Evolutionary conservation across 176 grass and related monocot genomes (phyloP).

Genomic region (Paspalum vaginatum): DNA sequence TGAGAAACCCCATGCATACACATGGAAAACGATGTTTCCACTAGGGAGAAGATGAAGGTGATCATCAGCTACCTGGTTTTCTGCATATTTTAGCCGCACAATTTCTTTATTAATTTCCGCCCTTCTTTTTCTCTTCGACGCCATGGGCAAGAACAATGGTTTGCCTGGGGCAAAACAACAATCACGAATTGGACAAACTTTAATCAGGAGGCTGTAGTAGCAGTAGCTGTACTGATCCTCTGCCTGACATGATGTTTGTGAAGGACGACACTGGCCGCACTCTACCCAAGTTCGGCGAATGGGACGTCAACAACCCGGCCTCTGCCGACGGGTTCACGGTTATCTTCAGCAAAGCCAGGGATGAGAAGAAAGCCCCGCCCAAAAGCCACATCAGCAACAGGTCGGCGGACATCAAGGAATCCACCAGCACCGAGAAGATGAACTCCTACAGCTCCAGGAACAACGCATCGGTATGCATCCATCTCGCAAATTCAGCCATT

Average conservation of each 20-base stretch:
- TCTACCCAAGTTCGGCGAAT: conserved; percentile 81
- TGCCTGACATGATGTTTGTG: not conserved
- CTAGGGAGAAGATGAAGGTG: not conserved
- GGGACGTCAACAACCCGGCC: conserved; percentile 92
- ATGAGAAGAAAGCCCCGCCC: conserved; percentile 69
- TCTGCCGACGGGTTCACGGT: conserved; percentile 88
- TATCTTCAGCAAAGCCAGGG: conserved; percentile 95
- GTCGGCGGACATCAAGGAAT: conserved; percentile 56
- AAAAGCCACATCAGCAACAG: conserved; percentile 41
- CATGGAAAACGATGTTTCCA: not conserved
- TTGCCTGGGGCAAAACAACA: not conserved
- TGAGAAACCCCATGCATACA: not conserved
- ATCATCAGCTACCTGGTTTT: not conserved
- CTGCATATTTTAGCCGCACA: not conserved
- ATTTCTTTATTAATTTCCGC: no score
- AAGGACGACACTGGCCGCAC: conserved; percentile 68
- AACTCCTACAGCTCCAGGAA: conserved; percentile 46
- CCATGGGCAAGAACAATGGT: not conserved
- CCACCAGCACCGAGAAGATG: conserved; percentile 38
- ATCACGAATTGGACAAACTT: not conserved
- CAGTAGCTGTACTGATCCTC: not conserved
- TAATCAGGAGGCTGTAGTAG: not conserved
- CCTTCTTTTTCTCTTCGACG: no score
- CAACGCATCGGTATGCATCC: conserved; percentile 55
- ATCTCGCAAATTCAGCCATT: not conserved